Conservation (phyloP, 2,329 filamentous ascomycete genomes). For the Fusarium setosum region DNA sequence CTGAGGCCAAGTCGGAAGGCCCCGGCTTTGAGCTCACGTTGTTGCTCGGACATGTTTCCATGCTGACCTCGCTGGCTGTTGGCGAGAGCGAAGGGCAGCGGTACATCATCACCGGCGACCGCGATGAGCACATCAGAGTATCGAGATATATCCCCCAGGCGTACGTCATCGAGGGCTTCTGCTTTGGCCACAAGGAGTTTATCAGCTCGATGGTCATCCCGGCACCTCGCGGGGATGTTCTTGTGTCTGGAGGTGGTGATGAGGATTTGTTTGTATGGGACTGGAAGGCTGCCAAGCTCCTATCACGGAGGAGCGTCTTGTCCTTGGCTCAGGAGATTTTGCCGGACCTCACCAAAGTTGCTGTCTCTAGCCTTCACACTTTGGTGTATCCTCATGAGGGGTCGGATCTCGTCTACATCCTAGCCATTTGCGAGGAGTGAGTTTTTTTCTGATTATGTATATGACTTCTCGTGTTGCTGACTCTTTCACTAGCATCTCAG, state of each 20-base stretch:
- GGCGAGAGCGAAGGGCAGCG: slow-evolving; percentile 55
- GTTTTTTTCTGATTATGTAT: slow-evolving; percentile 19
- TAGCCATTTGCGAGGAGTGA: slow-evolving; percentile 70
- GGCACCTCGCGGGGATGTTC: slow-evolving; percentile 62
- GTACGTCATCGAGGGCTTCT: slow-evolving; percentile 90
- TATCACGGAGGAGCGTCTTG: slow-evolving; percentile 66
- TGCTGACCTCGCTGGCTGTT: slow-evolving; percentile 82
- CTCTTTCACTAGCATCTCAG: slow-evolving; percentile 61
- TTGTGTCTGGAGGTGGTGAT: slow-evolving; percentile 91
- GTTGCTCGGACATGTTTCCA: slow-evolving; percentile 92
- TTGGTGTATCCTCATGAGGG: slow-evolving; percentile 46
- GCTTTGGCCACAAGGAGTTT: slow-evolving; percentile 89
- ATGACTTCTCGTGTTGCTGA: slow-evolving; percentile 25
- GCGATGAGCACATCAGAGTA: slow-evolving; percentile 84
- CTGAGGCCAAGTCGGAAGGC: slow-evolving; percentile 48
- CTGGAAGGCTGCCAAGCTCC: slow-evolving; percentile 71
- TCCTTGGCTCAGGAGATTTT: slow-evolving; percentile 52
- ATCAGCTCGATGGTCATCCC: slow-evolving; percentile 81
- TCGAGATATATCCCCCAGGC: slow-evolving; percentile 85
- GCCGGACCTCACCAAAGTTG: slow-evolving; percentile 54
- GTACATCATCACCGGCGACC: slow-evolving; percentile 67
- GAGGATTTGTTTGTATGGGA: slow-evolving; percentile 83
- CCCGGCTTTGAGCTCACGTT: slow-evolving; percentile 78
- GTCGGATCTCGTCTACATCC: slow-evolving; percentile 50
- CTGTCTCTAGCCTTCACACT: slow-evolving; percentile 58